Evolutionary conservation across 352 stramenopile species (phyloP), one percentile per base, ranked within the genome.

Genomic region (Phytopythium helicoides): DNA sequence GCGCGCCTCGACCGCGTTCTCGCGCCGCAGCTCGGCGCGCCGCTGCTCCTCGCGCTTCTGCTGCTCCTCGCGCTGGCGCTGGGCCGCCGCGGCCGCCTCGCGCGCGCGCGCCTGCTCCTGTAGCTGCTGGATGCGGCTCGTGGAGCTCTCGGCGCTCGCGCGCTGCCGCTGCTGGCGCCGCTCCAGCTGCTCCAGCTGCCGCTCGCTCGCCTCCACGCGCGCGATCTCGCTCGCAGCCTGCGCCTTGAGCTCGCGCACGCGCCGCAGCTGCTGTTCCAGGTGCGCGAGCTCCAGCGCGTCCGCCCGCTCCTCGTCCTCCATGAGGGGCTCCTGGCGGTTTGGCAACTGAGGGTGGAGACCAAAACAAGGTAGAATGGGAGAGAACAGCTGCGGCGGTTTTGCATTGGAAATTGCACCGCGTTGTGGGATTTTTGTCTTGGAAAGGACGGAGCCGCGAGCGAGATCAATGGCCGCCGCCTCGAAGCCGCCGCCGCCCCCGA

Each of bases 71-170:
- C 52, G 66, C 5, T 28, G 55, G 53, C 71, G 64, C 33, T 58
- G 45, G 40, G 76, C 72, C 22, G 62, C 49, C 16, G 44, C 23
- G 12, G 71, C 58, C 16, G 52, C 62, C 6, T 54, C 49, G 6
- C 76, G 65, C 47, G 47, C 54, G n/a, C 70, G 65, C 46, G 82
- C 74, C 15, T 84, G 62, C n/a, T 73, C 69, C 52, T 89, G 81
- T 7, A 92, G 62, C 19, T 82, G 65, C 54, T 86, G 26, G 59
- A 92, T 77, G 25, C 81, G 81, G 15, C 65, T 73, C 16, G 81
- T 74, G 50, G 68, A 57, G 11, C 57, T 54, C 21, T 60, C 68
- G 31, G 57, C 56, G 22, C 72, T 57, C 1, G 34, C 50, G 37
- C 73, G 71, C 28, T 67, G 47, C 19, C 67, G 58, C 36, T 65